Evolutionary conservation across 2,329 filamentous ascomycete species (phyloP), one percentile per base, ranked within the genome.

Genomic region (Blastomyces gilchristii): DNA sequence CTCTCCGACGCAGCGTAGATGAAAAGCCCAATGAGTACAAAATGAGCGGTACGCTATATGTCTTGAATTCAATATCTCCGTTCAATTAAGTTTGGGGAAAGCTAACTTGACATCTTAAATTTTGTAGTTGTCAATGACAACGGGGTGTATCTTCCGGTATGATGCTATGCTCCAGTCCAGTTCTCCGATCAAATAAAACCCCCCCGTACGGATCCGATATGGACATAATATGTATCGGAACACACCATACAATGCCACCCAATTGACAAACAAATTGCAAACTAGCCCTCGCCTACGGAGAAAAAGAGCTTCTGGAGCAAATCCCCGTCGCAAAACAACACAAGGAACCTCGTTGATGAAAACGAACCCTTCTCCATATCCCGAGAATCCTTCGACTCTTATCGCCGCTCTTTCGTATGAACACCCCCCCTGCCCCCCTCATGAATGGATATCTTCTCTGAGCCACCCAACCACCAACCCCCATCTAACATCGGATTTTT

Each of bases 361-460:
- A 92, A 91, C 69, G 93, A 97, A 73, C 91, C 89, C 16, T 97
- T 97, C 74, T 91, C 89, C 67, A 97, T 97, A 74, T 96, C 92
- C 47, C 85, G 93, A 71, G 94, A 97, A 78, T 97, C 92, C 1
- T 97, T 97, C 72, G 94, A 97, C 74, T 96, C 92, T 2, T 97
- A 97, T 77, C 84, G 94, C 67, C 86, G 94, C 71, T 97, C 92
- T 67, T 97, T 97, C 79, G 93, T 96, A 83, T 69, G 88, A 81
- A 53, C n/a, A 18, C 58, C 18, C 34, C 57, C 57, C 34, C 57
- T 57, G 57, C 62, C 9, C 25, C 25, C 25, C 9, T 28, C 43
- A 7, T 8, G 16, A 16, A 12, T 11, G 12, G 25, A 52, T 52
- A 52, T 6, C 49, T n/a, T 7, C 28, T 28, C n/a, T 39, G 28